Evolutionary conservation across 2,329 filamentous ascomycete genomes (phyloP), one percentile per base, ranked within the genome.

Genomic region (Plectosphaerella cucumerina): DNA sequence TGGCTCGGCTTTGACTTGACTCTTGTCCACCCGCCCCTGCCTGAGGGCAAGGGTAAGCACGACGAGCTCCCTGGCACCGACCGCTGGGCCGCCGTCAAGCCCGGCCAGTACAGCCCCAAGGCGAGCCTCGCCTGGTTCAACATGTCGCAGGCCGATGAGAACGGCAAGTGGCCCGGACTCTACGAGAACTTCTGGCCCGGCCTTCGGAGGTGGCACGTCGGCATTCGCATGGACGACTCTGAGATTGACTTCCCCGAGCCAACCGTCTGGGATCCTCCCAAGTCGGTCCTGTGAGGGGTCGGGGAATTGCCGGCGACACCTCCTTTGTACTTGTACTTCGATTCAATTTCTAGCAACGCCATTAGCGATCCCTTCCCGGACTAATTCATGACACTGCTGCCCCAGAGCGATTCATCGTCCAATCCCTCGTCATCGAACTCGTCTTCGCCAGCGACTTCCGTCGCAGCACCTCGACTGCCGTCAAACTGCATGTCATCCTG

Each of bases 21-120:
- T 0, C 60, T 80, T 10, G 72, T 75, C n/a, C 72, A 76, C 42
- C 77, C 77, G 3, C 77, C 77, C 0, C 59, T 81, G 1, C 77
- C 76, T 0, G 56, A 60, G 2, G 73, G 72, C 4, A 43, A 59
- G 3, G 68, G 65, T 4, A 65, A 61, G 39, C 64, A 68, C 43
- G 66, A 60, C 31, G 76, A 78, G 59, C 61, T 79, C 2, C 65
- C 69, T 1, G 73, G 74, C 2, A 79, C 76, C 0, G 59, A 72
- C 15, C 58, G 60, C n/a, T 81, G 77, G 77, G 71, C 67, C 55
- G 62, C 63, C 49, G 59, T 74, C 22, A 35, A 60, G 18, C 70
- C 71, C 1, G 49, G 43, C 0, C 58, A 70, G 44, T 58, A 55
- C 4, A 62, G 65, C 12, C 54, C 50, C 14, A 60, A 56, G 17